phyloP scores from a whole-genome alignment of 176 grass and related monocot genomes.

The Triticum dicoccoides region DNA sequence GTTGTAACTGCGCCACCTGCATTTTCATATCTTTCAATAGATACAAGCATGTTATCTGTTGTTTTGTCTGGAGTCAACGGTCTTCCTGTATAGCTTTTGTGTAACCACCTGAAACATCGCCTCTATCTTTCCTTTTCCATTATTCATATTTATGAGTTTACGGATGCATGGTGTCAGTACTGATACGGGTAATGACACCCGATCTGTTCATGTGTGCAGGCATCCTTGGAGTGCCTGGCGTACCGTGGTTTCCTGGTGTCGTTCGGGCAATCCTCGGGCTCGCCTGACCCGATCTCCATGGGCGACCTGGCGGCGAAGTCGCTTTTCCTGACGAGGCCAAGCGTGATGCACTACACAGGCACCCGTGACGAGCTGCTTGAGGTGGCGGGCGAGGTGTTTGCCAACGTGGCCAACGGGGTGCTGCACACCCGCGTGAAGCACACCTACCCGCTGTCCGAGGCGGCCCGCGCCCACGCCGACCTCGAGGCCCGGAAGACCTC shows the following conservation, averaged over 20 bases:
- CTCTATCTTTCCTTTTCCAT: not conserved
- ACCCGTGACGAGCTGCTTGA: slow-evolving; percentile 61
- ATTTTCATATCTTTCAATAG: not conserved
- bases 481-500: slow-evolving; percentile 62
- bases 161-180: not conserved
- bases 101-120: not conserved
- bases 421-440: slow-evolving; percentile 55
- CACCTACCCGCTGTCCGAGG: slow-evolving; percentile 55
- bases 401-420: slow-evolving; percentile 47
- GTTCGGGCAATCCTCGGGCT: slow-evolving; percentile 72
- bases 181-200: not conserved
- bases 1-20: not conserved
- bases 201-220: slow-evolving; percentile 32
- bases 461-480: slow-evolving; percentile 50
- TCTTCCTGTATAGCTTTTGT: not conserved
- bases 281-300: slow-evolving; percentile 44
- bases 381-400: slow-evolving; percentile 58
- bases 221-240: slow-evolving; percentile 55
- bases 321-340: slow-evolving; percentile 62
- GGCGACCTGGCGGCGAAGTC: slow-evolving; percentile 59
- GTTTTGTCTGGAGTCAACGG: not conserved
- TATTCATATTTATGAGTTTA: not conserved
- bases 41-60: not conserved
- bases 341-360: slow-evolving; percentile 57
- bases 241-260: slow-evolving; percentile 50